Base-by-base conservation (phyloP, 257 asterid species). In the Solanum paucissectum region DNA sequence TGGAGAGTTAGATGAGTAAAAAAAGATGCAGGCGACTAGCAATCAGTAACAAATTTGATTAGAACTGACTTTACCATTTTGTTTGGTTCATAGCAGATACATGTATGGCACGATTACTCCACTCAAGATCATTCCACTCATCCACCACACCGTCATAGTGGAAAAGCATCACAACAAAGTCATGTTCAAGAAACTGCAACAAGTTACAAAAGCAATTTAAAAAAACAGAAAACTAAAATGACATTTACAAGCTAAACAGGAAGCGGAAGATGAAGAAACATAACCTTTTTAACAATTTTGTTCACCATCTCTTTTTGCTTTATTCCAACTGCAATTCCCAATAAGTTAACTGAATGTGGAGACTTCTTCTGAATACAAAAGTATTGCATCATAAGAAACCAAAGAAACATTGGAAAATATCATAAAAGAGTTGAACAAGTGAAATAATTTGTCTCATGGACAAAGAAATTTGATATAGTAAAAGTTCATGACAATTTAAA, bases 281-380 rank as follows among this genome's bases (percentile, higher is more conserved):
- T 81, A 90, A 96, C 99, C 98, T 92, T 96, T n/a, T 85, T 60
- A 44, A 96, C 97, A 76, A 96, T 93, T 87, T 91, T 87, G 44
- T 92, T 87, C 74, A 94, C 98, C 38, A 89, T 20, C 88, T 83
- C 86, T 72, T 93, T 96, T 88, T 97, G 99, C 91, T 92, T 94
- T 40, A 94, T 87, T 89, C 99, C 99, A 79, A 93, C 98, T 74
- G 99, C 92, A 83, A 97, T 37, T 18, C 98, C 99, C 93, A 97
- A 87, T 90, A 97, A 87, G 88, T 91, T 92, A 9, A 60, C 86
- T 33, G 93, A 87, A 25, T 60, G 71, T 52, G 88, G 91, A 52
- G 89, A 38, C 34, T 87, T 87, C 72, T 77, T 92, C 98, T 95
- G 95, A 82, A 75, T 77, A 36, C 71, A 81, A 34, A 86, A 84